Percentiles rank a stretch among this genome's conserved stretches.
Conservation (phyloP, 1,139 yeast species). For the Ashbya aceris region DNA sequence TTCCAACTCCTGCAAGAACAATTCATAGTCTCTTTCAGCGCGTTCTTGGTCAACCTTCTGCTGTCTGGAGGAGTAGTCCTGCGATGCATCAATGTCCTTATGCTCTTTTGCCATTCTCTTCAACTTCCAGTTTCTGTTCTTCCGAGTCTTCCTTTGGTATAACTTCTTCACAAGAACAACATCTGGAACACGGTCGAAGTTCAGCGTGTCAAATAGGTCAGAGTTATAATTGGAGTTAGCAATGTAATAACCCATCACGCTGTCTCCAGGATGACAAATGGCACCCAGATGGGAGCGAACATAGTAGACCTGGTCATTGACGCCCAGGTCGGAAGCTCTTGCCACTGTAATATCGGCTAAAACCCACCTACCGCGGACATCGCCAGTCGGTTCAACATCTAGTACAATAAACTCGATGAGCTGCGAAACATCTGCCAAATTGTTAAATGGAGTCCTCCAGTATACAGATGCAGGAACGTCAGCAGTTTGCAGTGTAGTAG, state of each 20-base stretch:
- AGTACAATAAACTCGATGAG: constrained; percentile 82
- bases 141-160: constrained; percentile 71
- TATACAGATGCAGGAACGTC: constrained; percentile 69
- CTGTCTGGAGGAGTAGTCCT: constrained; percentile 52
- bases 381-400: constrained; percentile 91
- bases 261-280: constrained; percentile 90
- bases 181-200: constrained; percentile 62
- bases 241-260: constrained; percentile 82
- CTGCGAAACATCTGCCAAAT: constrained; percentile 69
- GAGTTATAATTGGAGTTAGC: constrained; percentile 81
- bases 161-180: constrained; percentile 86
- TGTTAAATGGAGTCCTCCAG: constrained; percentile 80
- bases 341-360: constrained; percentile 87
- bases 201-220: constrained; percentile 66
- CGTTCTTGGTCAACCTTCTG: constrained; percentile 84
- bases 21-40: constrained; percentile 91
- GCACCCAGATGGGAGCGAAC: constrained; percentile 90
- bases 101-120: constrained; percentile 98
- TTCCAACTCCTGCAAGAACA: constrained; percentile 93
- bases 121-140: constrained; percentile 84
- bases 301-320: constrained; percentile 69
- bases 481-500: constrained; percentile 68
- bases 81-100: constrained; percentile 71
- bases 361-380: constrained; percentile 68
- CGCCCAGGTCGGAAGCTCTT: constrained; percentile 76